Conservation (phyloP, 768 basidiomycete species). For the Macrolepiota fuliginosa region DNA sequence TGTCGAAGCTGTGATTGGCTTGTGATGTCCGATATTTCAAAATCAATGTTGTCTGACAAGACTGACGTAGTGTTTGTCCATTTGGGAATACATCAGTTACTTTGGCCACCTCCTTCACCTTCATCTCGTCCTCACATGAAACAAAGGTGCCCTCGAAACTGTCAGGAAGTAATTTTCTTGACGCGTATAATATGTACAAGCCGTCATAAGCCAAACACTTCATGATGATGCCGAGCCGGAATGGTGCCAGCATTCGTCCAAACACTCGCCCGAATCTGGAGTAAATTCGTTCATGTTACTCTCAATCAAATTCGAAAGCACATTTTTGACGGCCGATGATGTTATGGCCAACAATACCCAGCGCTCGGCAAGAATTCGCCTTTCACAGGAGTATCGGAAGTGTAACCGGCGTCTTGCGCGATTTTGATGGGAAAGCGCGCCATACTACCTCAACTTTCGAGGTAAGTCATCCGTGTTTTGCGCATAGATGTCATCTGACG, state of each 20-base stretch:
- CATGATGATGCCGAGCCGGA: background rate
- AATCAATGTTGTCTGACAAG: background rate
- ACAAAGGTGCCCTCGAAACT: no score
- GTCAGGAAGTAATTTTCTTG: no score
- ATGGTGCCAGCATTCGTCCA: background rate
- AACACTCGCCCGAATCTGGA: background rate
- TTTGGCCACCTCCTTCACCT: background rate
- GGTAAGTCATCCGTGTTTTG: background rate
- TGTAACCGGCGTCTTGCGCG: background rate
- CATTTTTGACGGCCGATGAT: background rate
- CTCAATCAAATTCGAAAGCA: background rate
- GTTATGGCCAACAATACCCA: background rate
- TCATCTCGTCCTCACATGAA: background rate
- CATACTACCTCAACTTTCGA: background rate
- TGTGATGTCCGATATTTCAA: constrained; percentile 15
- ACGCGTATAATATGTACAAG: background rate
- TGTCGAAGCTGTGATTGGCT: constrained; percentile 42
- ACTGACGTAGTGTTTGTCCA: background rate
- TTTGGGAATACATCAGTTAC: background rate
- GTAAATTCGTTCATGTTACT: background rate
- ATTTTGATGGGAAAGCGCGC: background rate
- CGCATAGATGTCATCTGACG: background rate
- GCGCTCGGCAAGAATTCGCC: background rate
- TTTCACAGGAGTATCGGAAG: background rate
- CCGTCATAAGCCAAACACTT: background rate